Evolutionary conservation across 176 grass and related monocot species (phyloP).

Genomic region (Melocanna baccifera): DNA sequence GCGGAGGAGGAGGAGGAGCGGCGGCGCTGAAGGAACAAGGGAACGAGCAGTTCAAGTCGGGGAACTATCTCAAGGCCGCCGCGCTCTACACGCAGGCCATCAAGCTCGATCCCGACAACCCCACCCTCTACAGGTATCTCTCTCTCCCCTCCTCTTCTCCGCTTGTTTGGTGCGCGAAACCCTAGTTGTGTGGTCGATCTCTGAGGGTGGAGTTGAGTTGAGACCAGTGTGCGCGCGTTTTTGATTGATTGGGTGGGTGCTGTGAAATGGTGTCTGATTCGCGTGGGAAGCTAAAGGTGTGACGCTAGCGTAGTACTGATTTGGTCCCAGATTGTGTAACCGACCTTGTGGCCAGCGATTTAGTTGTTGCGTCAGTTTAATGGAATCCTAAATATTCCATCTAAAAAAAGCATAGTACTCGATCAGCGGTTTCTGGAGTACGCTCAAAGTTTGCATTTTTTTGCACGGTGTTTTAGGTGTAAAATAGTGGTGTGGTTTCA

Average conservation of each 20-base stretch:
- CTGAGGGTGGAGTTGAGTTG: too few species aligned
- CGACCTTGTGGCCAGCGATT: too few species aligned
- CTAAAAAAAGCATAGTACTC: too few species aligned
- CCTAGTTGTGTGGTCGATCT: background rate
- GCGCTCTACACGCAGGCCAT: conserved; percentile 95
- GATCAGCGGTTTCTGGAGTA: background rate
- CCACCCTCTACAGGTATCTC: conserved; percentile 75
- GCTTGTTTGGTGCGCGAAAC: background rate
- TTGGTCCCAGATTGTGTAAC: too few species aligned
- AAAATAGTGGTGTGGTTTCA: background rate
- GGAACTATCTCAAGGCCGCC: conserved; percentile 88
- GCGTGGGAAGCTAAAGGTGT: background rate
- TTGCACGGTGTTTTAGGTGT: background rate
- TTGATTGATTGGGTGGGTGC: background rate
- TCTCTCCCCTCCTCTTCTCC: background rate
- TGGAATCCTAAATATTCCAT: too few species aligned
- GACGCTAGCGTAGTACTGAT: background rate
- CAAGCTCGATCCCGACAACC: conserved; percentile 80
- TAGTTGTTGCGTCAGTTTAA: too few species aligned
- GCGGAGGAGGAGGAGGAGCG: background rate
- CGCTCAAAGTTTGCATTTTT: background rate
- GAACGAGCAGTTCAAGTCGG: conserved; percentile 89
- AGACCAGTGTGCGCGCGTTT: background rate
- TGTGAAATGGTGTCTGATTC: background rate
- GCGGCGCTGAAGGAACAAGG: conserved; percentile 79